These are phyloP conservation scores for Bassia scoparia DNA, from an alignment of 148 eudicot species.

Conservation along the genomic window DNA sequence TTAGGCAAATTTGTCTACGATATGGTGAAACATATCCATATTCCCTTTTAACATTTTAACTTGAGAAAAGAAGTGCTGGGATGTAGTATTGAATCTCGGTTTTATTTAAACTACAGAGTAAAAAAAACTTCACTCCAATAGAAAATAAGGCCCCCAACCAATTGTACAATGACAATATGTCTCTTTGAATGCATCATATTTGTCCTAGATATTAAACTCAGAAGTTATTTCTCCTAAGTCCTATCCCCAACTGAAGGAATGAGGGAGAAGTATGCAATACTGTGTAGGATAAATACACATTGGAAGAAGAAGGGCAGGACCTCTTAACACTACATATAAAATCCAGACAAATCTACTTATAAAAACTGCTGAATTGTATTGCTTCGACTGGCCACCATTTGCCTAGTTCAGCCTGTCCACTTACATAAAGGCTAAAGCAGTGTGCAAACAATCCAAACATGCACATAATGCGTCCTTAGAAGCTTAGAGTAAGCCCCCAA, in stretches of 20 bases:
- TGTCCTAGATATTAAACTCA: not conserved
- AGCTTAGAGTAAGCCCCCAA: too few relatives aligned
- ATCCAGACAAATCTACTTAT: not conserved
- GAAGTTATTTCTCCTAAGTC: not conserved
- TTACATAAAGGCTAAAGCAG: not conserved
- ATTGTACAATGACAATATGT: not conserved
- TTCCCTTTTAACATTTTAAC: not conserved
- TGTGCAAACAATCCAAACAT: not conserved
- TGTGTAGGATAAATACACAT: too few relatives aligned
- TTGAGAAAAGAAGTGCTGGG: not conserved
- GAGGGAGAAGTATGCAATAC: too few relatives aligned
- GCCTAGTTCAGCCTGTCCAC: not conserved
- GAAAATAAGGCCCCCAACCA: not conserved
- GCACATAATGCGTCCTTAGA: not conserved
- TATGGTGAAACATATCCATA: not conserved
- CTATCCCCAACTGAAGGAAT: not conserved
- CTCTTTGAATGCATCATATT: not conserved
- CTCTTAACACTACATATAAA: not conserved
- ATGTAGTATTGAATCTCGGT: not conserved
- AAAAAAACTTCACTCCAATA: not conserved
- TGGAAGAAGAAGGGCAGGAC: not conserved
- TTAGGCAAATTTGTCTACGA: not conserved
- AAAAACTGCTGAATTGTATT: not conserved
- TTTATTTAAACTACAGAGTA: not conserved
- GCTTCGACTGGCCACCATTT: not conserved